Percentiles rank a stretch among this genome's conserved stretches.
Evolutionary conservation across 2,329 filamentous ascomycete genomes (phyloP).

Genomic region (Atkinsonella hypoxylon): DNA sequence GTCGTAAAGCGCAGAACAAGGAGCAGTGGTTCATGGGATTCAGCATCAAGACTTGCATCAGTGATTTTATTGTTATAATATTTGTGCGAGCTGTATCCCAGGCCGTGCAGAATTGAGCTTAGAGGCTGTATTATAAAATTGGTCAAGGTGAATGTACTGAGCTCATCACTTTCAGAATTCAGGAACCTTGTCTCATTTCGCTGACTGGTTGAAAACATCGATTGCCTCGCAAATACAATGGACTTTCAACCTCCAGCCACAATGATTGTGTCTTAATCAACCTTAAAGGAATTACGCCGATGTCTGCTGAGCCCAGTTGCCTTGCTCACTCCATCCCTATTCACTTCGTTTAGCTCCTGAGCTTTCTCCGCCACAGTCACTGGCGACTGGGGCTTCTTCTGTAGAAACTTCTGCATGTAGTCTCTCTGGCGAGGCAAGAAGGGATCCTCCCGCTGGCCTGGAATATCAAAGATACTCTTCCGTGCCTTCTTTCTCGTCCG

Average conservation of each 20-base stretch:
- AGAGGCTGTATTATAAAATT: conserved; percentile 22
- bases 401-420: conserved; percentile 37
- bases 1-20: not conserved
- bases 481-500: conserved; percentile 49
- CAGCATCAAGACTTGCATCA: conserved; percentile 12
- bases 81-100: conserved; percentile 6
- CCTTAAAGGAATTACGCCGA: not conserved
- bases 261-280: conserved; percentile 9
- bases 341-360: not conserved
- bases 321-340: not conserved
- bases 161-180: conserved; percentile 4
- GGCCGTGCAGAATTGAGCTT: conserved; percentile 13
- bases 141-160: not conserved
- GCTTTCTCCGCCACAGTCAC: not conserved
- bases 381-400: conserved; percentile 13
- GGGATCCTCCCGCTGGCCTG: conserved; percentile 22
- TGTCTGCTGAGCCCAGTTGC: not conserved
- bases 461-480: conserved; percentile 36
- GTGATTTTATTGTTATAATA: not conserved
- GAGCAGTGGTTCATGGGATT: not conserved
- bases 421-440: conserved; percentile 32
- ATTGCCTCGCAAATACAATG: too few species aligned
- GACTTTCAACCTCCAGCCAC: conserved; percentile 10
- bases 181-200: not conserved
- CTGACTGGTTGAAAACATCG: not conserved